Evolutionary conservation across 2,329 filamentous ascomycete genomes (phyloP).

Genomic region (Blastomyces emzantsi): DNA sequence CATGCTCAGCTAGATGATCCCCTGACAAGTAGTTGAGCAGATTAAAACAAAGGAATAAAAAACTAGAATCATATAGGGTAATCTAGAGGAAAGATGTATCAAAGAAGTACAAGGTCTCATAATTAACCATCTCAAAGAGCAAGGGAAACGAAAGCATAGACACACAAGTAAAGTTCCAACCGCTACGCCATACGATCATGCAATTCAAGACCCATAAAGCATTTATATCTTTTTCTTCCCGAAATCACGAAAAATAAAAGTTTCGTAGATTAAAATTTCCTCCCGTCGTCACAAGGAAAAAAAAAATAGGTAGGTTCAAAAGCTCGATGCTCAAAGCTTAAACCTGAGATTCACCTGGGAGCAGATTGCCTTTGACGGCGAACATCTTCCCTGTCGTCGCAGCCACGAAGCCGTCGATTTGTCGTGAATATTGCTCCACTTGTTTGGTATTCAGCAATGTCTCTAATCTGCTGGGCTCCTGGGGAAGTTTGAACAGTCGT

Average conservation of each 20-base stretch:
- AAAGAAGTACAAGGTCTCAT: not conserved
- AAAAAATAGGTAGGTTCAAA: slow-evolving; percentile 7
- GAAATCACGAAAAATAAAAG: not conserved
- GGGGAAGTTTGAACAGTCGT: slow-evolving; percentile 92
- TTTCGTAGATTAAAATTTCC: not conserved
- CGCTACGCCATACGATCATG: slow-evolving; percentile 16
- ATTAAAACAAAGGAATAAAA: slow-evolving; percentile 8
- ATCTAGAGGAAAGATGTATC: not conserved
- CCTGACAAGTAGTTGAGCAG: not conserved
- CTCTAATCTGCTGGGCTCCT: slow-evolving; percentile 87
- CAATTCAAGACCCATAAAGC: slow-evolving; percentile 12
- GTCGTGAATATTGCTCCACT: slow-evolving; percentile 95
- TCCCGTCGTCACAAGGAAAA: slow-evolving; percentile 4
- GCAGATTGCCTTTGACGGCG: slow-evolving; percentile 65
- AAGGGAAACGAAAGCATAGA: slow-evolving; percentile 5
- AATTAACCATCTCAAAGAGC: slow-evolving; percentile 9
- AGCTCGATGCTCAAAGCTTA: slow-evolving; percentile 8
- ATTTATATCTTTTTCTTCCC: not conserved
- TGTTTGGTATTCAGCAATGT: slow-evolving; percentile 91
- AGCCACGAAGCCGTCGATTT: slow-evolving; percentile 93
- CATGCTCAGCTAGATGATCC: not conserved
- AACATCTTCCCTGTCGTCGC: slow-evolving; percentile 96
- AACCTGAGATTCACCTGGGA: slow-evolving; percentile 45
- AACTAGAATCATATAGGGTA: not conserved
- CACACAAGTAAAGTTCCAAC: slow-evolving; percentile 12